Conservation (phyloP, 805 yeast genomes). For the Pichia pseudocactophila region DNA sequence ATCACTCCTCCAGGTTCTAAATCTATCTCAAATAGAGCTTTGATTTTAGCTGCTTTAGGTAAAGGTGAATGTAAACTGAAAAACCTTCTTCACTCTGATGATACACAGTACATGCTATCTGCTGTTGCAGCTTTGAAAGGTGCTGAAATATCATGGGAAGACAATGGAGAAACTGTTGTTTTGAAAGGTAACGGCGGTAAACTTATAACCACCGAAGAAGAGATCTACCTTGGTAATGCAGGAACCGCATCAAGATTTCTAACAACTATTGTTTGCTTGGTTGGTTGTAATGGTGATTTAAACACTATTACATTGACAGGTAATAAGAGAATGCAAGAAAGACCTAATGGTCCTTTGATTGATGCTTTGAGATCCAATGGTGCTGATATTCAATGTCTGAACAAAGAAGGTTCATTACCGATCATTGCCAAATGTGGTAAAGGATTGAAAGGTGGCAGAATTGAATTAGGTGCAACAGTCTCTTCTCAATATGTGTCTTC, state of each 20-base stretch:
- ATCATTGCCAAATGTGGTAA: constrained; percentile 59
- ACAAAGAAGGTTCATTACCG: constrained; percentile 78
- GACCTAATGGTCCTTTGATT: constrained; percentile 94
- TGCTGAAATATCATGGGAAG: constrained; percentile 74
- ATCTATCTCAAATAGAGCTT: constrained; percentile 92
- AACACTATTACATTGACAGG: constrained; percentile 70
- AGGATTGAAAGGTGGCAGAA: constrained; percentile 80
- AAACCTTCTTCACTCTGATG: constrained; percentile 90
- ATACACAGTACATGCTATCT: constrained; percentile 86
- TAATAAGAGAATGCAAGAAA: constrained; percentile 92
- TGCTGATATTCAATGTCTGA: constrained; percentile 59
- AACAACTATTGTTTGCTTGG: constrained; percentile 87
- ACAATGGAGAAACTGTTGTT: constrained; percentile 82
- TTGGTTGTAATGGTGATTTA: constrained; percentile 35
- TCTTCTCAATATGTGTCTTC: constrained; percentile 98
- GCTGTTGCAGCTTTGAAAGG: constrained; percentile 77
- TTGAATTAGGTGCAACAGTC: constrained; percentile 90
- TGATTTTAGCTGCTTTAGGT: constrained; percentile 87
- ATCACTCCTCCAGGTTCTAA: constrained; percentile 94
- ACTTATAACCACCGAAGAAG: constrained; percentile 51
- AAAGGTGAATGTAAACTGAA: constrained; percentile 73
- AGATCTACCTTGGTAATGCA: constrained; percentile 88
- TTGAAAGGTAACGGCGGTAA: constrained; percentile 81
- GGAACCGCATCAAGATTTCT: constrained; percentile 96
- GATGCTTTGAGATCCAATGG: constrained; percentile 85